Evolutionary conservation across 1,284 basidiomycete genomes (phyloP).

Genomic region (Anthracocystis walkeri): DNA sequence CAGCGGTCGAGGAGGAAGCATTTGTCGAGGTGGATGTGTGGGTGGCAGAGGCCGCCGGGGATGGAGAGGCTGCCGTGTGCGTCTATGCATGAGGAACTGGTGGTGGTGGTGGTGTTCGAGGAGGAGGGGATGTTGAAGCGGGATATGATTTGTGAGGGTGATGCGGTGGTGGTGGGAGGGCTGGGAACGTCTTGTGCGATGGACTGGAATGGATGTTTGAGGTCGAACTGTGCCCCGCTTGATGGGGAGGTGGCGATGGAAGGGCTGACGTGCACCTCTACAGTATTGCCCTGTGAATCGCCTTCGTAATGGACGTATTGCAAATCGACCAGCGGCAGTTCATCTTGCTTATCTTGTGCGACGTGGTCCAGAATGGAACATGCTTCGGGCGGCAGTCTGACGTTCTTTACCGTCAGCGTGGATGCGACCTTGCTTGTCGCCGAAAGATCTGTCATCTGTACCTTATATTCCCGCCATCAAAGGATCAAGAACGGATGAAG

Average conservation of each 20-base stretch:
- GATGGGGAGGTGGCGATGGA: not conserved
- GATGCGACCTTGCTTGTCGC: not conserved
- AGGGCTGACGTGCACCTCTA: constrained; percentile 18
- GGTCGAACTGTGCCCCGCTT: not conserved
- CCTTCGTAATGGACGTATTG: constrained; percentile 15
- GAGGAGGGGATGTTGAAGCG: not conserved
- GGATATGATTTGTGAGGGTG: constrained; percentile 5
- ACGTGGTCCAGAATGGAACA: constrained; percentile 9
- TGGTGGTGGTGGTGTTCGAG: not conserved
- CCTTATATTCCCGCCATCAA: not conserved
- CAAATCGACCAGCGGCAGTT: constrained; percentile 22
- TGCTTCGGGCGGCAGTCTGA: constrained; percentile 19
- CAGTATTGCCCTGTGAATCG: not conserved
- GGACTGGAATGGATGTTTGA: constrained; percentile 5
- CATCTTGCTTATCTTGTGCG: not conserved
- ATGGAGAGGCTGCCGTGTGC: constrained; percentile 26
- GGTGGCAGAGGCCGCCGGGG: constrained; percentile 49
- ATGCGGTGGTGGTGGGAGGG: not conserved
- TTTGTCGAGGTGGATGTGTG: constrained; percentile 56
- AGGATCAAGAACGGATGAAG: not conserved
- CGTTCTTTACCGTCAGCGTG: constrained; percentile 15
- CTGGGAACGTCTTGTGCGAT: not conserved
- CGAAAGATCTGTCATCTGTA: not conserved
- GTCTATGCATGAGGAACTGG: constrained; percentile 17
- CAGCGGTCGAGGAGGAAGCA: constrained; percentile 38